Base-by-base conservation (phyloP, 2,329 filamentous ascomycete species). In the Aspergillus arachidicola region DNA sequence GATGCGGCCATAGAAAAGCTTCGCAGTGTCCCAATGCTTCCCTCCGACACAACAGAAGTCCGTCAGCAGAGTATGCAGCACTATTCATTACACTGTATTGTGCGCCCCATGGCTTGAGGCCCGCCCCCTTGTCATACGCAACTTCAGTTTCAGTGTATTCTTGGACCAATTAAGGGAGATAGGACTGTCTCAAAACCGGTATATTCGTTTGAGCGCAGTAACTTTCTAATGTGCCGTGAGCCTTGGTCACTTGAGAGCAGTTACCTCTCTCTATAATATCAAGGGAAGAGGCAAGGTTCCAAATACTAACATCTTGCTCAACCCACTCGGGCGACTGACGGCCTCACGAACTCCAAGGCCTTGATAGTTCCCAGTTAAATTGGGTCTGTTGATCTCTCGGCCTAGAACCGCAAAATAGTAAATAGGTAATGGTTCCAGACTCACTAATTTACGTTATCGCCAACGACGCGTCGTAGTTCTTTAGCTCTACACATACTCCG, bases 361-460 rank as follows among this genome's bases (percentile, higher is more conserved):
- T 65, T 56, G 58, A 59, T 53, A 61, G 45, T 30, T 34, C 58
- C 28, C 23, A 43, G 60, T 56, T 58, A 64, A 67, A 64, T 66
- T 68, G 62, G 59, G 23, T 38, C 50, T 58, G 66, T 64, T 65
- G 65, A 68, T 68, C 66, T 57, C 53, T 66, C 60, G 63, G 65
- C 61, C 63, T 67, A 58, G 65, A 67, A 59, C 61, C 43, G 19
- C 41, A 57, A 59, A 34, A 34, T 30, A 46, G 48, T 53, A 60
- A 19, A 45, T 51, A 60, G 45, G 9, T n/a, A 30, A 56, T 45
- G 50, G 46, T 41, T 62, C 61, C 60, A 66, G 60, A 57, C 58
- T 60, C 59, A 48, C 50, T 53, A 53, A 36, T 36, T 36, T 16
- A 36, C 34, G 34, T 36, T 36, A 36, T 36, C 34, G 58, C 62